Percentiles rank a stretch among this genome's conserved stretches.
Evolutionary conservation across 768 basidiomycete genomes (phyloP).

Genomic region (Lentinula sp.): DNA sequence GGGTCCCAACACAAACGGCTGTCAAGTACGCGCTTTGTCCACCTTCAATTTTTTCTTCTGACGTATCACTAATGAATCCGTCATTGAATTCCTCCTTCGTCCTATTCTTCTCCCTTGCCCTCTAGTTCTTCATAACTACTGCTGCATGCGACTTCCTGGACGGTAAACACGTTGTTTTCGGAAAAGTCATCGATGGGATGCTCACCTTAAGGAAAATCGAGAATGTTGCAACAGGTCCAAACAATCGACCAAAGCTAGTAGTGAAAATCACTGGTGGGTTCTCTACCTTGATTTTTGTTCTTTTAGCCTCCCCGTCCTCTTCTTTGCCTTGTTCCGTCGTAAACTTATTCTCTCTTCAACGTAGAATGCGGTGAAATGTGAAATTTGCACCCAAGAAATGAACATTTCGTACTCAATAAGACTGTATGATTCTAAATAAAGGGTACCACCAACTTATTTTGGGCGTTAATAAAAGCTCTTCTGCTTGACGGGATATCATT

Average conservation of each 20-base stretch:
- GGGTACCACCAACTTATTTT: no score
- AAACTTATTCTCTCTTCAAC: not conserved
- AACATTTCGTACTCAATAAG: no score
- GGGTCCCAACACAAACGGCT: constrained; percentile 90
- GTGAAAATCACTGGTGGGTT: constrained; percentile 81
- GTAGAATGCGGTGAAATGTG: constrained; percentile 60
- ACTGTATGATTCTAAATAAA: no score
- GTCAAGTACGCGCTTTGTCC: constrained; percentile 46
- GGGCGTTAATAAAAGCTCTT: no score
- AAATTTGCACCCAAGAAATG: not conserved
- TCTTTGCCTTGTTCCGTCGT: not conserved
- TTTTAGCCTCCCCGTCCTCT: not conserved
- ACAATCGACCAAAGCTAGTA: constrained; percentile 82
- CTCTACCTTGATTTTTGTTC: not conserved
- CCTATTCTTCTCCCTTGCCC: not conserved
- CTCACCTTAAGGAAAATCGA: constrained; percentile 95
- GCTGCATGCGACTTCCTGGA: constrained; percentile 94
- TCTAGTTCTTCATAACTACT: constrained; percentile 94
- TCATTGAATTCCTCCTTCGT: not conserved
- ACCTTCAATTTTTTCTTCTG: not conserved
- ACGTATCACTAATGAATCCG: no score
- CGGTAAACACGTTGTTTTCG: constrained; percentile 91
- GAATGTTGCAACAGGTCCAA: constrained; percentile 87
- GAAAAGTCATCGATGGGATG: constrained; percentile 88
- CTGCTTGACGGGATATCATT: no score